Percentiles rank a stretch among this genome's conserved stretches.
phyloP scores from a whole-genome alignment of 345 rosid species.

The Citrus maxima region DNA sequence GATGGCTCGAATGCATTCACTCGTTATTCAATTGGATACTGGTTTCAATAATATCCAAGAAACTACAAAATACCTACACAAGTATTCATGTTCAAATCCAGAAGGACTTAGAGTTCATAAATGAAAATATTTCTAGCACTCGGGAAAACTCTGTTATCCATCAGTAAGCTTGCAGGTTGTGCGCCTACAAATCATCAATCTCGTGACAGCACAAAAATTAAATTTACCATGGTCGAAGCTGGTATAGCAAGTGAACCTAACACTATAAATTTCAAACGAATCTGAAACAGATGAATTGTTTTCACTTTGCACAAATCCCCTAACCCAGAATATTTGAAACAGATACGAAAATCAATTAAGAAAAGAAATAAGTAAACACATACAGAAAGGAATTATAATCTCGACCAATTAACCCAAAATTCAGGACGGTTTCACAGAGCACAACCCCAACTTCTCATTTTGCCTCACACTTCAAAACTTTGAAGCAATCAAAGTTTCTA shows the following conservation, averaged over 20 bases:
- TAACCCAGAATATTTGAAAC: neutral
- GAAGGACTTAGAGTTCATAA: neutral
- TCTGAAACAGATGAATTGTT: neutral
- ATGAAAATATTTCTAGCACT: neutral
- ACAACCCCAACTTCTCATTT: constrained; percentile 7
- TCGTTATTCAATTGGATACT: neutral
- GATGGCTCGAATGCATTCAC: too few relatives aligned
- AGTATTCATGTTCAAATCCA: neutral
- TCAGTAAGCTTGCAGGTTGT: neutral
- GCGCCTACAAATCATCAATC: neutral
- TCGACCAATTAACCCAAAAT: neutral
- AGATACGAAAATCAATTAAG: neutral
- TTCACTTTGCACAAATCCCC: neutral
- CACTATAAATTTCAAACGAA: neutral
- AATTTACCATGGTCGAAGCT: neutral
- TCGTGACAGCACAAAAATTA: neutral
- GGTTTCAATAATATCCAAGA: neutral
- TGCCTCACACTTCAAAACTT: neutral
- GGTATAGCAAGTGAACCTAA: neutral
- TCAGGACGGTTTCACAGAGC: neutral
- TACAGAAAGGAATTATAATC: neutral
- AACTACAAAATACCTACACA: neutral
- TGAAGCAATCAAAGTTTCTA: neutral
- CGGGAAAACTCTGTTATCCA: neutral
- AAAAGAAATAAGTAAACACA: neutral